Evolutionary conservation across 2,329 filamentous ascomycete genomes (phyloP), one percentile per base, ranked within the genome.

Genomic region (Boeremia lycopersici): DNA sequence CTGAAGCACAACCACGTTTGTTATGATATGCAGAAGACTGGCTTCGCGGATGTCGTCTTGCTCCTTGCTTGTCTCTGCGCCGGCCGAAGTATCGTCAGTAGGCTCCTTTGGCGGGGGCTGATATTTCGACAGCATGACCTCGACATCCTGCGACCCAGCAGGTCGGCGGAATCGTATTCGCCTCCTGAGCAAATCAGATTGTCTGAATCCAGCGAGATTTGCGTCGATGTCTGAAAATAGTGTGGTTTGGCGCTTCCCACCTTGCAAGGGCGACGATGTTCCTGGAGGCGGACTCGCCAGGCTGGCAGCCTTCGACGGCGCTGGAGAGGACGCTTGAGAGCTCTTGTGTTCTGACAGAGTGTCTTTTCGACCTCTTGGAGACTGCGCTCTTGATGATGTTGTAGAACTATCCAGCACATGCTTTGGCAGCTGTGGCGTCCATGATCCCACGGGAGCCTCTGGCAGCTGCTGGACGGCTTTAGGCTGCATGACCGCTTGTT

Each of bases 1-100:
- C 61, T 82, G 80, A 59, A 82, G 56, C 9, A 82, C 72, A 6
- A 81, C 77, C 35, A 79, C 75, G 56, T 82, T 82, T 9, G 79
- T 82, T 30, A 81, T 68, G 28, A 82, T 75, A 61, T 82, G 79
- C 50, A 79, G 69, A 28, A 82, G 61, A 58, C 76, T 80, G 12
- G 77, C 79, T 47, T 78, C 74, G 49, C 67, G 69, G n/a, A 70
- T 60, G 45, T 70, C 64, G 9, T 74, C 69, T 11, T 59, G 54
- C 23, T 65, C 64, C 30, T 53, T 62, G 31, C 59, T 51, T 38
- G 52, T 31, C 25, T 63, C 61, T 36, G 52, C 57, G 17, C 62
- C 65, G n/a, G 41, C 60, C 10, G 57, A 55, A n/a, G 45, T 52
- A 39, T 60, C 59, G 15, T 50, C 54, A 19, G 41, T 41, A 25